Conservation (phyloP, 176 grass and related monocot genomes). For the Raddia distichophylla region DNA sequence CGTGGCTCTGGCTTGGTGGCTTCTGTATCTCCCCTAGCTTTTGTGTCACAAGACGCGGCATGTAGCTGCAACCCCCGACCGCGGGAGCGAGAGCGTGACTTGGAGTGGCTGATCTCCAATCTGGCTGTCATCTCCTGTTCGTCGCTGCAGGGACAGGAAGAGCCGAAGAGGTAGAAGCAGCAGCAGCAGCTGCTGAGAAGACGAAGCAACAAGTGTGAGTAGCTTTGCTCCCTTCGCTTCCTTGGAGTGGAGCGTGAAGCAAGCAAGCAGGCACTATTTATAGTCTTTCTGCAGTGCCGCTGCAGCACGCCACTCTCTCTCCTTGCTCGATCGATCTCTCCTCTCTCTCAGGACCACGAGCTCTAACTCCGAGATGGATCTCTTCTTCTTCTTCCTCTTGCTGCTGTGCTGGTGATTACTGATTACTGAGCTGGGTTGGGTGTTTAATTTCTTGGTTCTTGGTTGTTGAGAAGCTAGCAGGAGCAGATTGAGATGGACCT, state of each 20-base stretch:
- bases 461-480: not conserved
- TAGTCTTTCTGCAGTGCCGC: not conserved
- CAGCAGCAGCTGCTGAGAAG: not conserved
- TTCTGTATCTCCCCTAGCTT: not conserved
- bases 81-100: no score
- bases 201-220: not conserved
- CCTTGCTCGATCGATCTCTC: not conserved
- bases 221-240: constrained; percentile 15
- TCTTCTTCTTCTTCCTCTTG: constrained; percentile 3
- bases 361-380: constrained; percentile 60
- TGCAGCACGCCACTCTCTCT: constrained; percentile 7
- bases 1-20: no score
- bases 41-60: not conserved
- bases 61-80: constrained; percentile 12
- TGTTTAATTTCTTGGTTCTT: constrained; percentile 3
- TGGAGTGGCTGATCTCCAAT: not conserved
- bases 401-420: not conserved
- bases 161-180: not conserved
- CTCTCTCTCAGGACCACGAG: constrained; percentile 45
- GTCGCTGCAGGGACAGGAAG: not conserved
- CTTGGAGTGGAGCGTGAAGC: not conserved
- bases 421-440: constrained; percentile 17
- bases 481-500: constrained; percentile 58
- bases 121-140: not conserved
- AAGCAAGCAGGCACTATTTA: constrained; percentile 23